Evolutionary conservation across 176 grass and related monocot genomes (phyloP).

Genomic region (bread wheat (Triticum aestivum)): IWGSC_CS_RefSeq_v2.1 NC_057800.1:452128497-452128996

Average conservation of each 20-base stretch:
- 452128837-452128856: slow-evolving; percentile 70
- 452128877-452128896: slow-evolving; percentile 58
- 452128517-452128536: neutral
- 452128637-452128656: neutral
- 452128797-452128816: slow-evolving; percentile 34
- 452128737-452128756: neutral
- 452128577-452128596: slow-evolving; percentile 21
- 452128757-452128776: neutral
- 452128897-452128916: slow-evolving; percentile 67
- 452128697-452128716: neutral
- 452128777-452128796: slow-evolving; percentile 22
- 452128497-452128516: slow-evolving; percentile 5
- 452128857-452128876: slow-evolving; percentile 79
- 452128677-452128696: neutral
- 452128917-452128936: slow-evolving; percentile 75
- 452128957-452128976: slow-evolving; percentile 65
- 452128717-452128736: neutral
- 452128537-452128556: neutral
- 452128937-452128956: slow-evolving; percentile 63
- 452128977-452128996: slow-evolving; percentile 61
- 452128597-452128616: slow-evolving; percentile 31
- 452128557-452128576: neutral
- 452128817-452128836: slow-evolving; percentile 22
- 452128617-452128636: slow-evolving; percentile 1
- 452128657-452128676: neutral